Evolutionary conservation across 306 rosid genomes (phyloP).

Genomic region (Fagus sylvatica): DNA sequence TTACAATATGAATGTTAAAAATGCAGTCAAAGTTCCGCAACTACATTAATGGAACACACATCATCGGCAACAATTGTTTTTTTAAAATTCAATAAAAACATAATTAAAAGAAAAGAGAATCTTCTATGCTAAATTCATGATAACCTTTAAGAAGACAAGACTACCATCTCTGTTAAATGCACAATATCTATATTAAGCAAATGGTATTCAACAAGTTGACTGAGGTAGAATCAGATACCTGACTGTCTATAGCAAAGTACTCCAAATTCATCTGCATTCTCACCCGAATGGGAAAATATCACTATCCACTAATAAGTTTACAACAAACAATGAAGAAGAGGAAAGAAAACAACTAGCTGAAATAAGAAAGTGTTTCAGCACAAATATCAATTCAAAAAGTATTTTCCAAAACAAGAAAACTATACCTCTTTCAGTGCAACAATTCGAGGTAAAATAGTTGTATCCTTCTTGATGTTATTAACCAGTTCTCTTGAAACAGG

Average conservation of each 20-base stretch:
- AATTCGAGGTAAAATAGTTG: slow-evolving; percentile 67
- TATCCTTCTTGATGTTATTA: slow-evolving; percentile 72
- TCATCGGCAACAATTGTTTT: background rate
- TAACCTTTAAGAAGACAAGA: background rate
- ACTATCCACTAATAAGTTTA: background rate
- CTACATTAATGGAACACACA: background rate
- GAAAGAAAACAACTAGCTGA: slow-evolving; percentile 11
- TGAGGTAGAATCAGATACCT: slow-evolving; percentile 55
- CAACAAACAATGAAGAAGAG: background rate
- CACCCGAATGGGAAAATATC: slow-evolving; percentile 33
- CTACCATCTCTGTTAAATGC: background rate
- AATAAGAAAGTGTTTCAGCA: slow-evolving; percentile 16
- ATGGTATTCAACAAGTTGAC: slow-evolving; percentile 11
- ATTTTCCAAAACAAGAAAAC: slow-evolving; percentile 24
- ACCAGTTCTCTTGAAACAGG: slow-evolving; percentile 72
- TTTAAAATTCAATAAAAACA: background rate
- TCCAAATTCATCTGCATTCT: slow-evolving; percentile 94
- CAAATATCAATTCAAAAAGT: slow-evolving; percentile 21
- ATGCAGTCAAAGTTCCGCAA: background rate
- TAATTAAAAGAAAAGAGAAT: background rate
- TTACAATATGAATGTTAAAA: background rate
- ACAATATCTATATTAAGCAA: slow-evolving; percentile 11
- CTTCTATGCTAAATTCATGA: background rate
- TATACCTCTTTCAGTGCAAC: slow-evolving; percentile 86
- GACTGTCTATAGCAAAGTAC: slow-evolving; percentile 90